phyloP scores from a whole-genome alignment of 306 rosid genomes.

The Gillenia trifoliata region DNA sequence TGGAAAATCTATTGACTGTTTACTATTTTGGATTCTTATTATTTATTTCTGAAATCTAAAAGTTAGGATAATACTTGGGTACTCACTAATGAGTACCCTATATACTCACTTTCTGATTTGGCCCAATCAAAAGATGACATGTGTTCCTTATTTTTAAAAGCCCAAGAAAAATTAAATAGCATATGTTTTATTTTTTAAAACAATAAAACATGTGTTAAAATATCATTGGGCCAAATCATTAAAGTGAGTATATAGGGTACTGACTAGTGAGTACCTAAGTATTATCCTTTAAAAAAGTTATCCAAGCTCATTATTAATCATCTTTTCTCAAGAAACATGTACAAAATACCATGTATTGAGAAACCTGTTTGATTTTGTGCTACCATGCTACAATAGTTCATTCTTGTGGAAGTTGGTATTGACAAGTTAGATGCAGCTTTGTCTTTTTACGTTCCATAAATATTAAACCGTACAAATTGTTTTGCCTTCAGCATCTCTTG shows the following conservation, averaged over 20 bases:
- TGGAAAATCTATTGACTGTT: not conserved
- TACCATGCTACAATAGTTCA: not conserved
- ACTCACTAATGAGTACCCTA: no score
- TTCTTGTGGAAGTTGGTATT: not conserved
- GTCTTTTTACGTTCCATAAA: not conserved
- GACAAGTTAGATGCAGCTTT: not conserved
- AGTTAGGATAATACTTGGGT: no score
- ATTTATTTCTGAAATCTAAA: not conserved
- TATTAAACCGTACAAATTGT: conserved; percentile 9
- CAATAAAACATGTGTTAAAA: no score
- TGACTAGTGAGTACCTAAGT: no score
- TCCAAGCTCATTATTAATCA: not conserved
- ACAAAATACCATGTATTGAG: not conserved
- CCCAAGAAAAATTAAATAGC: no score
- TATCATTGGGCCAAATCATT: no score
- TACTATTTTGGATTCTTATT: not conserved
- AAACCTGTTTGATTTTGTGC: not conserved
- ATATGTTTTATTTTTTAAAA: no score
- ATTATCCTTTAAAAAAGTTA: no score
- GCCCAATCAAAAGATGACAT: no score
- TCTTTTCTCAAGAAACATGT: not conserved
- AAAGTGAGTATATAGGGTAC: no score
- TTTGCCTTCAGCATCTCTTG: conserved; percentile 74
- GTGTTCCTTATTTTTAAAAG: no score
- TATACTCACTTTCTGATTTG: no score